Base-by-base conservation (phyloP, 768 basidiomycete genomes). In the Myochromella boudieri region DNA sequence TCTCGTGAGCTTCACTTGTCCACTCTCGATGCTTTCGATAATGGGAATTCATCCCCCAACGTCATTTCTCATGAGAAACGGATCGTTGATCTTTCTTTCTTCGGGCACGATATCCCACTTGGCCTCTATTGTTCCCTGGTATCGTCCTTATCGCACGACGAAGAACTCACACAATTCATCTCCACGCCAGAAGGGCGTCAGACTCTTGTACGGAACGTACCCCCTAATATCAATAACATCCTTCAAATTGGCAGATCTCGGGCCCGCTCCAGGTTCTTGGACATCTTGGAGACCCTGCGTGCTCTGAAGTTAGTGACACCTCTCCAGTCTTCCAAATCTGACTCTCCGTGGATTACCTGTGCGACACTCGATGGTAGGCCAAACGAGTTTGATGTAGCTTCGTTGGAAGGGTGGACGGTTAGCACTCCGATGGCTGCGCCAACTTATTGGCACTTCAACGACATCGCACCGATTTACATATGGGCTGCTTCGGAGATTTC, bases 51-150 rank as follows among this genome's bases (percentile, higher is more conserved):
- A 10, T 77, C 76, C 12, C 48, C 67, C 2, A 64, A 72, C 42
- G 66, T 87, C 37, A 68, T 83, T 29, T 83, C 82, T 1, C 64
- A 56, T 12, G 69, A 77, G 31, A 66, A 80, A 28, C 70, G 78
- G 40, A 78, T 94, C 46, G 59, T 91, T 32, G 68, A 81, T 20
- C 52, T 87, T 9, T 68, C 77, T 1, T 80, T 81, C 47, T 84
- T 87, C 48, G 76, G 74, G 53, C 69, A 78, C 40, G 85, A 89
- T 44, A 62, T 91, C 28, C 75, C 89, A 0, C 61, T 91, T 18
- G 71, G 69, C n/a, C 66, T 80, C 1, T 89, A 83, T 60, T 85
- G 82, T 48, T 71, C 82, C 2, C 57, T 87, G 12, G 73, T 91
- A 11, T 75, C 85, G 12, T 69, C 80, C 8, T 59, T 78, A n/a